A percentile compares a stretch with the other conserved stretches of the same genome.
Conservation (phyloP, 179 eudicot species). For the Amaranthus tricolor region DNA sequence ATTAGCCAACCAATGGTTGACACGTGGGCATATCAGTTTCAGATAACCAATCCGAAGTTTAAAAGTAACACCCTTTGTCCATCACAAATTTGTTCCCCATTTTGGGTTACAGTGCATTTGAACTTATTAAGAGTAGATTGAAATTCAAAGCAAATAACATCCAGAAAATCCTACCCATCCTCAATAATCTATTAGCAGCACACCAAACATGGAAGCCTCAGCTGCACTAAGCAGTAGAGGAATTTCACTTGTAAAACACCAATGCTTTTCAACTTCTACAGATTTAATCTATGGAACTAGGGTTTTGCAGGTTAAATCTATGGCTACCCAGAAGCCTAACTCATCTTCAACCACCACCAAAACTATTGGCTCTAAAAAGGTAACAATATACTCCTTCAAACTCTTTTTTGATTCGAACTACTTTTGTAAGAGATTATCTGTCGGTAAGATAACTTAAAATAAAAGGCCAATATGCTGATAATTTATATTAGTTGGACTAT, state of each 20-base stretch:
- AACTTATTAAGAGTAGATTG: no score
- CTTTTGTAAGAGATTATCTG: no score
- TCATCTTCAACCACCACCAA: constrained; percentile 44
- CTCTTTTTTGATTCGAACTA: no score
- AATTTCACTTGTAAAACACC: constrained; percentile 16
- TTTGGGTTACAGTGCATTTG: no score
- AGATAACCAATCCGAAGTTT: constrained; percentile 21
- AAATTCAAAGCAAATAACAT: no score
- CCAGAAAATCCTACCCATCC: background rate
- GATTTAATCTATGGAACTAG: constrained; percentile 8
- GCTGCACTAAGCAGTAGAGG: constrained; percentile 32
- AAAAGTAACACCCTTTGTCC: constrained; percentile 17
- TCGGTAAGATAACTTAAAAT: no score
- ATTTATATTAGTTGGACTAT: no score
- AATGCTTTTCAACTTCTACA: constrained; percentile 9
- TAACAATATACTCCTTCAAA: background rate
- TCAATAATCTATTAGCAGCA: background rate
- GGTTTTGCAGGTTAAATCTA: no score
- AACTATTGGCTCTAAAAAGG: constrained; percentile 54
- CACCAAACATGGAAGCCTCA: constrained; percentile 38
- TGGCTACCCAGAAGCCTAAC: constrained; percentile 57
- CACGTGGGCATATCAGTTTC: constrained; percentile 37
- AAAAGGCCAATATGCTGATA: no score
- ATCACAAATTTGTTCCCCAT: constrained; percentile 25
- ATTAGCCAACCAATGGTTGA: constrained; percentile 26